Percentiles rank a stretch among this genome's conserved stretches.
Conservation (phyloP, 2,329 filamentous ascomycete genomes). For the Cordyceps cateniannulata region DNA sequence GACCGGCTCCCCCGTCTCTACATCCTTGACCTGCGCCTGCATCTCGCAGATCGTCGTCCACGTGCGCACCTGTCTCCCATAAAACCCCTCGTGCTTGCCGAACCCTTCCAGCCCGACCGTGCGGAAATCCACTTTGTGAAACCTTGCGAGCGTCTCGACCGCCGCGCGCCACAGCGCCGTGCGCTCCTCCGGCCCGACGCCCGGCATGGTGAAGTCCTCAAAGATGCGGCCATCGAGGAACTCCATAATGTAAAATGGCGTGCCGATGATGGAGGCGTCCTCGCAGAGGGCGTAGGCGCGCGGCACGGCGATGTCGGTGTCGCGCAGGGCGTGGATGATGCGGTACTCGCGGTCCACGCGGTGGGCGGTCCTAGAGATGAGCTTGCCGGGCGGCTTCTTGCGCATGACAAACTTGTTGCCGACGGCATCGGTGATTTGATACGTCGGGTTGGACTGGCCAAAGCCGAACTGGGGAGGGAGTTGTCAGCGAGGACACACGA, state of each 20-base stretch:
- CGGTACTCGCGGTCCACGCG: conserved; percentile 94
- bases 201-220: conserved; percentile 78
- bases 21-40: conserved; percentile 69
- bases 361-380: conserved; percentile 90
- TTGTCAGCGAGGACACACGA: background rate
- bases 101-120: conserved; percentile 64
- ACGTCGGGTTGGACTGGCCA: conserved; percentile 95
- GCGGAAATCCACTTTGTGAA: conserved; percentile 68
- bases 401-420: conserved; percentile 77
- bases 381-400: conserved; percentile 94
- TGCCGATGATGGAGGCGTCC: conserved; percentile 73
- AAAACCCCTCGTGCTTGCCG: conserved; percentile 72
- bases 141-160: conserved; percentile 72
- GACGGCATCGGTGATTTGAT: conserved; percentile 72
- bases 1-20: conserved; percentile 69
- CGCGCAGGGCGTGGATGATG: conserved; percentile 74
- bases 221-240: conserved; percentile 93
- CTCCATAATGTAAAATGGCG: conserved; percentile 95
- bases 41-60: conserved; percentile 71
- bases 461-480: conserved; percentile 79
- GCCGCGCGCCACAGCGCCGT: conserved; percentile 81
- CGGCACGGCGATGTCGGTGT: conserved; percentile 80
- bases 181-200: conserved; percentile 60
- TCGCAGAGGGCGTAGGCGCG: conserved; percentile 80
- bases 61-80: conserved; percentile 76